Conservation (phyloP, 768 basidiomycete genomes). For the Naganishia antarctica region DNA sequence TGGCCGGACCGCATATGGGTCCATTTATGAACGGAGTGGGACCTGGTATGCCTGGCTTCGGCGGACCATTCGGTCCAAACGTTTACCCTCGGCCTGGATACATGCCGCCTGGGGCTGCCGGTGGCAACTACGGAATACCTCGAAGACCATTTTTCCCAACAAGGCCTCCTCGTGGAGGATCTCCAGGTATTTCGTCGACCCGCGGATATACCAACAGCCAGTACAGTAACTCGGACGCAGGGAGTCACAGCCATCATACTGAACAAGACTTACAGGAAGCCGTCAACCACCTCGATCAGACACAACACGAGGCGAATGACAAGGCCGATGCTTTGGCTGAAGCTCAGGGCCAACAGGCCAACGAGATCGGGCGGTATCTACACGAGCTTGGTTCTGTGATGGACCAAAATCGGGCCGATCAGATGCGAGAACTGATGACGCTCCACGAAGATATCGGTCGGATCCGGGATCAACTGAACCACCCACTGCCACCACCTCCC, state of each 20-base stretch:
- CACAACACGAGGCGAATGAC: conserved; percentile 22
- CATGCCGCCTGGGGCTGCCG: conserved; percentile 44
- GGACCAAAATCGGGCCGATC: conserved; percentile 33
- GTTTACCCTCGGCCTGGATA: conserved; percentile 47
- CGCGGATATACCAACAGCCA: conserved; percentile 1
- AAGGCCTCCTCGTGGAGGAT: conserved; percentile 24
- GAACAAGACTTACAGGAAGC: conserved; percentile 22
- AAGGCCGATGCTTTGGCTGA: conserved; percentile 35
- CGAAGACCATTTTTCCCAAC: conserved; percentile 28
- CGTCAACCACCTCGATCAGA: conserved; percentile 23
- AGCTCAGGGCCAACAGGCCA: conserved; percentile 47
- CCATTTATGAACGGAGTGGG: conserved; percentile 47
- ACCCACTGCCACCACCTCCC: conserved; percentile 34
- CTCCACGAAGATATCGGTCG: conserved; percentile 44
- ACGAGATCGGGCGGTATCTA: conserved; percentile 47
- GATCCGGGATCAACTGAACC: conserved; percentile 38
- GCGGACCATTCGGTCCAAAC: conserved; percentile 49
- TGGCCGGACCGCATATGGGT: conserved; percentile 40
- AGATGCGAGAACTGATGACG: conserved; percentile 36
- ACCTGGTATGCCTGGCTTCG: conserved; percentile 45
- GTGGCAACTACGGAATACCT: conserved; percentile 46
- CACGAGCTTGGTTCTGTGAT: conserved; percentile 45
- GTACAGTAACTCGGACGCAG: conserved; percentile 15
- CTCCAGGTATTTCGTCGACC: background rate
- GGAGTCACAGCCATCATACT: conserved; percentile 16